Evolutionary conservation across 2,329 filamentous ascomycete genomes (phyloP), one percentile per base, ranked within the genome.

Genomic region (Raffaelea albimanens): DNA sequence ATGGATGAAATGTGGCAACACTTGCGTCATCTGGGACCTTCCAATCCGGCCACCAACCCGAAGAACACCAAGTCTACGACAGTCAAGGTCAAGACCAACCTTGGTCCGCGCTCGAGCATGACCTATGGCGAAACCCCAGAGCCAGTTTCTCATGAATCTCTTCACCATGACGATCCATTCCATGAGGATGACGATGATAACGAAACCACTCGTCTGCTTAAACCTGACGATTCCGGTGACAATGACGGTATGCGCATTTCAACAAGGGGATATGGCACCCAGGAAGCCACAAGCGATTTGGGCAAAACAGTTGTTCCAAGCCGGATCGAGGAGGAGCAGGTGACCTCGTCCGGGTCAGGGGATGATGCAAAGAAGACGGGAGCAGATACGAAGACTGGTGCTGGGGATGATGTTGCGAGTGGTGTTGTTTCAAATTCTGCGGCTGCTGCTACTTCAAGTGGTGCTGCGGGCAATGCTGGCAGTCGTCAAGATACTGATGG

Each of bases 11-110:
- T 83, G 66, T 73, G 71, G 56, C 72, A 79, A 57, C 77, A 83
- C 54, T 67, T 85, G 40, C 81, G 79, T 53, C 74, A 79, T 52
- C 73, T 85, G 0, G 81, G 81, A 1, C 82, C 82, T 0, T 83
- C 80, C 1, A 85, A 85, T 57, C 74, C 76, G 19, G 82, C 82
- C 5, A 73, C 75, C 16, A 79, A 81, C 47, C 82, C 82, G 2
- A 79, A 76, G 60, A 73, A 71, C 48, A 82, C 80, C 1, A 72
- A 73, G 18, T 76, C 75, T 18, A 75, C 78, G 18, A 75, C 80
- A 1, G 80, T 85, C 55, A 84, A 84, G 62, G 81, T 85, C 55
- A 85, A 85, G 64, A 39, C 51, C 5, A 40, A 49, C 7, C 41
- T 46, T 4, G 25, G 40, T 43, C 33, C 49, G 4, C 34, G 49